Conservation (phyloP, 1,284 basidiomycete genomes). For the Termitomyces sp. region DNA sequence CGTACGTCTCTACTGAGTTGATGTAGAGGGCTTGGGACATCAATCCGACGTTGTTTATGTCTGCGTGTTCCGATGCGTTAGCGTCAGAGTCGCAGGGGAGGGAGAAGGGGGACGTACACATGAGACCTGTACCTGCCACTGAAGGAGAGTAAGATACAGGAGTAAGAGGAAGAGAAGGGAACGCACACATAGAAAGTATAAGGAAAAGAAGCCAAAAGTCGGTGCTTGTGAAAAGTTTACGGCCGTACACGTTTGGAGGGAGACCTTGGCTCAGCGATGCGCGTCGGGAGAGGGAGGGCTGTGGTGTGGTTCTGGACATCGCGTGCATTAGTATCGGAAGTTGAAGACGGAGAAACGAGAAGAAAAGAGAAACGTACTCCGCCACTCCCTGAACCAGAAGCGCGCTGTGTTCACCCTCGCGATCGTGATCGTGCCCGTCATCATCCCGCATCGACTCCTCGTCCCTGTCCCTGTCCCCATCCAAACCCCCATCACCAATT, state of each 20-base stretch:
- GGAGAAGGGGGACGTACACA: conserved; percentile 54
- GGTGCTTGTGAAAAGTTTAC: conserved; percentile 28
- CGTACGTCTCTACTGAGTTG: conserved; percentile 57
- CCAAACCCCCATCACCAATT: no score
- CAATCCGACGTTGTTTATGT: conserved; percentile 94
- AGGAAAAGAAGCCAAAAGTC: conserved; percentile 77
- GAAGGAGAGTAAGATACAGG: neutral
- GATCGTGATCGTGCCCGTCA: neutral
- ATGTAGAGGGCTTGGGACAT: conserved; percentile 84
- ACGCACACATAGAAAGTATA: conserved; percentile 68
- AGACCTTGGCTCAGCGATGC: conserved; percentile 16
- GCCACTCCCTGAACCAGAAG: neutral
- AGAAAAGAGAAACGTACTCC: no score
- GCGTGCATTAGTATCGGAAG: no score
- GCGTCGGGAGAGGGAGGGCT: conserved; percentile 6
- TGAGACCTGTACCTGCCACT: conserved; percentile 87
- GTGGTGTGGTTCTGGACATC: neutral
- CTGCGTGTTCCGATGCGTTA: conserved; percentile 29
- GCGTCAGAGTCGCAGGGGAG: neutral
- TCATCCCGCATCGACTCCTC: neutral
- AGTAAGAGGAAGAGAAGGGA: neutral
- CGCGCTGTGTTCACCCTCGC: neutral
- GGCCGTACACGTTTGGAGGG: conserved; percentile 35
- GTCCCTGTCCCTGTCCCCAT: no score
- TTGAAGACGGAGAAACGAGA: neutral